These are phyloP conservation scores for Leishmania aethiopica DNA, from an alignment of 208 protist genomes.

Conservation along the genomic window DNA sequence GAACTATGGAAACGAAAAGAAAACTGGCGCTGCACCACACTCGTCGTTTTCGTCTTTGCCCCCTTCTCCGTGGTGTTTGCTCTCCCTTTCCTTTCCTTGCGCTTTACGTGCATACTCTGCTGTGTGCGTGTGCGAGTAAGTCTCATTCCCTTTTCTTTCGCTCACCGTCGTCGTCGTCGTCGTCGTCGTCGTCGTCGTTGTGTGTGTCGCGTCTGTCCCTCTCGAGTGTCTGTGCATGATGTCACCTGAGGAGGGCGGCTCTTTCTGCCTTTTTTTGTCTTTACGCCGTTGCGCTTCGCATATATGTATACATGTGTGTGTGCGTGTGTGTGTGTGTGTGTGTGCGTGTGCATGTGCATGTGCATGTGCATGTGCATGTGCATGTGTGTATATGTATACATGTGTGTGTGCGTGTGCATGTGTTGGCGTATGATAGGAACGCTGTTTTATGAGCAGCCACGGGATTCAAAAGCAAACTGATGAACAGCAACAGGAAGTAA, in stretches of 20 bases:
- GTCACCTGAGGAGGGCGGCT: neutral
- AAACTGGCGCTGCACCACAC: no score
- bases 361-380: neutral
- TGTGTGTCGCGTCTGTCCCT: neutral
- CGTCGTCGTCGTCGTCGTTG: no score
- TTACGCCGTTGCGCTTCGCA: neutral
- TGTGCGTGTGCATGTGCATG: neutral
- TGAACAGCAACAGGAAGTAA: neutral
- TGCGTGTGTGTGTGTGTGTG: neutral
- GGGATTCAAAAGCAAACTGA: neutral
- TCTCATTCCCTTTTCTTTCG: no score
- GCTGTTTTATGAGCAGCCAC: neutral
- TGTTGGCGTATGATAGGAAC: neutral
- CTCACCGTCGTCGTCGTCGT: no score
- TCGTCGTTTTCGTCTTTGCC: no score
- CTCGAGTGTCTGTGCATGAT: conserved; percentile 1
- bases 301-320: neutral
- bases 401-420: neutral
- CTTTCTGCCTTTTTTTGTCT: conserved; percentile 11
- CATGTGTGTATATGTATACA: conserved; percentile 4
- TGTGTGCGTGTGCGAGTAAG: no score
- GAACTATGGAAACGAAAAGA: no score
- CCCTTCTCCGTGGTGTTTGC: no score
- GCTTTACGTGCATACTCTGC: no score
- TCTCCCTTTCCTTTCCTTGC: no score